A percentile compares a stretch with the other conserved stretches of the same genome.
Conservation (phyloP, 1,284 basidiomycete species). For the Austroboletus novae-zelandiae region DNA sequence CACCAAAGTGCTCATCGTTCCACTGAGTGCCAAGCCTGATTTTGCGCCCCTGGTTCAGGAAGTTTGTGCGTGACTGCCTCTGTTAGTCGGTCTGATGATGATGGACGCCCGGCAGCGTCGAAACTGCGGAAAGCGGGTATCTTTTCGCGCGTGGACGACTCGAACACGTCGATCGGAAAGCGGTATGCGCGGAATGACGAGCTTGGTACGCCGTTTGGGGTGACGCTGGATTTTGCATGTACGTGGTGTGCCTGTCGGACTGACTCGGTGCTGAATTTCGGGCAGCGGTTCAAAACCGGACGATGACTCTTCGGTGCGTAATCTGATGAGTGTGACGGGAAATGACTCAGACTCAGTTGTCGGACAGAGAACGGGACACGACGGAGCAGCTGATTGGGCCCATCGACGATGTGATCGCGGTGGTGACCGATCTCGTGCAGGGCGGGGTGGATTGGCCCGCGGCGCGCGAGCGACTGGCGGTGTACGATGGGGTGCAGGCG, state of each 20-base stretch:
- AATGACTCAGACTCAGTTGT: background rate
- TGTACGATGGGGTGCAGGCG: slow-evolving; percentile 91
- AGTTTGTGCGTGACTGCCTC: slow-evolving; percentile 69
- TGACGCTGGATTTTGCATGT: slow-evolving; percentile 98
- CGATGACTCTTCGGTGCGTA: slow-evolving; percentile 83
- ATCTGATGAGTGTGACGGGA: background rate
- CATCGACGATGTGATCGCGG: slow-evolving; percentile 86
- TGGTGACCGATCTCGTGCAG: slow-evolving; percentile 75
- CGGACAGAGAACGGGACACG: slow-evolving; percentile 85
- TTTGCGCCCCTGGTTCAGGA: slow-evolving; percentile 85
- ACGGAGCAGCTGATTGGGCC: slow-evolving; percentile 91
- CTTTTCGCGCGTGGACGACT: slow-evolving; percentile 93
- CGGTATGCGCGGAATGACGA: slow-evolving; percentile 98
- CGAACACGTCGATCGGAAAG: slow-evolving; percentile 92
- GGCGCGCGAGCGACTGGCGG: slow-evolving; percentile 71
- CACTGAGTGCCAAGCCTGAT: slow-evolving; percentile 86
- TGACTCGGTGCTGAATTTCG: background rate
- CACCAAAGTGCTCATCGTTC: slow-evolving; percentile 95
- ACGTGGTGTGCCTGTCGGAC: slow-evolving; percentile 30
- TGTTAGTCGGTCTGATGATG: background rate
- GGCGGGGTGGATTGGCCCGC: slow-evolving; percentile 77
- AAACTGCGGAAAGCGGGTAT: slow-evolving; percentile 88
- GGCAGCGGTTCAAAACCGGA: slow-evolving; percentile 78
- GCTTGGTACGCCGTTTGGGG: slow-evolving; percentile 94
- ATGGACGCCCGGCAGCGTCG: slow-evolving; percentile 52